phyloP scores from a whole-genome alignment of 2,329 filamentous ascomycete species.

The Celoporthe dispersa region DNA sequence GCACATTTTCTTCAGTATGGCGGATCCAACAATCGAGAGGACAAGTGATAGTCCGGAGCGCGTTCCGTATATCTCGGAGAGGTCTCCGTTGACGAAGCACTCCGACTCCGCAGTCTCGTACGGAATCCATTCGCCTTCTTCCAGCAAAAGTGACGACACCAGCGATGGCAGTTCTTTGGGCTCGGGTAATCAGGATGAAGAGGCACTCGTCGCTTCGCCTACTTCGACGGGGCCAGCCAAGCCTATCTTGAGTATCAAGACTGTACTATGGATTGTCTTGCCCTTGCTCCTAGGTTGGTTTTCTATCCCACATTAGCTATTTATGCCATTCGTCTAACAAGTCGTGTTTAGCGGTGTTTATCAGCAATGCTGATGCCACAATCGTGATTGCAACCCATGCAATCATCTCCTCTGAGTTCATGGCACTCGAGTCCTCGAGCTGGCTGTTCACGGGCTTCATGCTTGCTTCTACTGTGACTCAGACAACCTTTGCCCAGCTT shows the following conservation, averaged over 20 bases:
- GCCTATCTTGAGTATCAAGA: neutral
- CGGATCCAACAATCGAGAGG: neutral
- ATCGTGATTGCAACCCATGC: slow-evolving; percentile 70
- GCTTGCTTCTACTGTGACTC: slow-evolving; percentile 54
- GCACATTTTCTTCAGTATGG: neutral
- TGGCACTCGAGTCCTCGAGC: slow-evolving; percentile 58
- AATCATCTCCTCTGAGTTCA: slow-evolving; percentile 64
- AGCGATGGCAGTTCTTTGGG: slow-evolving; percentile 5
- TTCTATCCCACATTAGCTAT: neutral
- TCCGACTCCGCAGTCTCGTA: slow-evolving; percentile 4
- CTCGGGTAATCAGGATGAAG: slow-evolving; percentile 15
- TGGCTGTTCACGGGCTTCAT: slow-evolving; percentile 61
- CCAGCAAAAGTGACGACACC: slow-evolving; percentile 5
- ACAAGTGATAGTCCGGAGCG: neutral
- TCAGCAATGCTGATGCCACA: slow-evolving; percentile 66
- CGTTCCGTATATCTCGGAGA: slow-evolving; percentile 11
- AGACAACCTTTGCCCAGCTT: slow-evolving; percentile 60
- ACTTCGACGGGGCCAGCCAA: neutral
- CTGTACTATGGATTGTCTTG: slow-evolving; percentile 34
- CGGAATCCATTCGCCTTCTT: slow-evolving; percentile 2
- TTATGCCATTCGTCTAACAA: neutral
- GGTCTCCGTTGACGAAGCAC: slow-evolving; percentile 18
- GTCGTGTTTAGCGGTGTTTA: slow-evolving; percentile 58
- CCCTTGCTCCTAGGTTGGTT: slow-evolving; percentile 34
- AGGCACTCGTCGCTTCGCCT: slow-evolving; percentile 17